Conservation (phyloP, 2,329 filamentous ascomycete genomes). For the Zymoseptoria passerinii region DNA sequence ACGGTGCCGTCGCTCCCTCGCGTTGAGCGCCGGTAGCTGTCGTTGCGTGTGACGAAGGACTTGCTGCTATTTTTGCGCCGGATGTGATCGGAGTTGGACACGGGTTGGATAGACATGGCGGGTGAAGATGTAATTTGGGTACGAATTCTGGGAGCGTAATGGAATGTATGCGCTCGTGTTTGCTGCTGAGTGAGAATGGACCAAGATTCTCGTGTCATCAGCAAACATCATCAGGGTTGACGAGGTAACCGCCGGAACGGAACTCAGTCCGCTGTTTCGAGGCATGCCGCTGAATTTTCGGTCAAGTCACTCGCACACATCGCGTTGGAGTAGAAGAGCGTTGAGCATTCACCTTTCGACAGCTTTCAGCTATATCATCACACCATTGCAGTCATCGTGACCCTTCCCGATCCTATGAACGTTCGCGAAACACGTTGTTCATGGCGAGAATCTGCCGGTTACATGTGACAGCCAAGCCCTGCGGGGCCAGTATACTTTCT, state of each 20-base stretch:
- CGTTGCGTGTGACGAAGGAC: slow-evolving; percentile 27
- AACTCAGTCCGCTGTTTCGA: neutral
- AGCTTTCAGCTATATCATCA: too few species aligned
- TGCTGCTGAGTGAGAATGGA: slow-evolving; percentile 3
- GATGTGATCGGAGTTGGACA: slow-evolving; percentile 47
- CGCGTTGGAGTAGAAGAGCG: neutral
- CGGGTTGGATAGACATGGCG: slow-evolving; percentile 27
- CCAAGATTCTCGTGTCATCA: neutral
- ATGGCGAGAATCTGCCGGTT: too few species aligned
- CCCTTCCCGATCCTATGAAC: too few species aligned
- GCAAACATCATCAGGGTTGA: neutral
- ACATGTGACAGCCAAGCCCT: too few species aligned
- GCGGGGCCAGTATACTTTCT: too few species aligned
- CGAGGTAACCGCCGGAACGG: neutral
- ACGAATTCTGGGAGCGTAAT: slow-evolving; percentile 5
- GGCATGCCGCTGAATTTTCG: neutral
- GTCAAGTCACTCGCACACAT: neutral
- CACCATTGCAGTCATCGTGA: too few species aligned
- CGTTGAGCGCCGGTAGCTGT: slow-evolving; percentile 33
- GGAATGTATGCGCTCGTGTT: slow-evolving; percentile 3
- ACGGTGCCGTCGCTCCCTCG: slow-evolving; percentile 74
- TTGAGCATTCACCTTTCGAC: too few species aligned
- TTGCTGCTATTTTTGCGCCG: slow-evolving; percentile 45
- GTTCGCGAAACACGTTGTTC: too few species aligned
- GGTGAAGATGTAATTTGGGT: neutral